Evolutionary conservation across 345 rosid genomes (phyloP).

Genomic region (Euclidium syriacum): DNA sequence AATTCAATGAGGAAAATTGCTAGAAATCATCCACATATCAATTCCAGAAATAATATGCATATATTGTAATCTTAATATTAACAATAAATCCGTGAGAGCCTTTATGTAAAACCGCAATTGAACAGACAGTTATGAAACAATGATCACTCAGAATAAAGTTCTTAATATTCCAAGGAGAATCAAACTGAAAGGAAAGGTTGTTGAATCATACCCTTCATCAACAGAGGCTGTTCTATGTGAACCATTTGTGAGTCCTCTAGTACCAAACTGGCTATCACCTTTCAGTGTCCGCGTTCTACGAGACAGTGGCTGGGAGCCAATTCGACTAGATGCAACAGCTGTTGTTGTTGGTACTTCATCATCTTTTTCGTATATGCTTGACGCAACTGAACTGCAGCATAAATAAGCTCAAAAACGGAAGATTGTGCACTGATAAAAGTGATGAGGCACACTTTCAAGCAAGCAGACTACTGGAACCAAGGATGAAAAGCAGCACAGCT

Average conservation of each 20-base stretch:
- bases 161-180: constrained; percentile 14
- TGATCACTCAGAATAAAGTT: constrained; percentile 8
- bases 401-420: constrained; percentile 33
- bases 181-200: constrained; percentile 13
- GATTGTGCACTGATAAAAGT: constrained; percentile 11
- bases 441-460: constrained; percentile 8
- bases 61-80: not conserved
- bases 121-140: constrained; percentile 5
- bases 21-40: not conserved
- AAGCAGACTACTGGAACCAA: constrained; percentile 3
- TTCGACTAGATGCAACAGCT: constrained; percentile 61
- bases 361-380: constrained; percentile 72
- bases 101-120: not conserved
- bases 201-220: constrained; percentile 65
- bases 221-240: constrained; percentile 54
- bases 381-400: constrained; percentile 70
- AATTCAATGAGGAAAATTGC: not conserved
- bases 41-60: constrained; percentile 6
- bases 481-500: constrained; percentile 2
- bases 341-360: constrained; percentile 87
- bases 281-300: constrained; percentile 84
- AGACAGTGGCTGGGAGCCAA: constrained; percentile 75
- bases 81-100: not conserved
- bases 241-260: constrained; percentile 60
- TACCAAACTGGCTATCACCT: constrained; percentile 65